These are phyloP conservation scores for Hypericum perforatum DNA, from an alignment of 345 rosid genomes.

Conservation along the genomic window DNA sequence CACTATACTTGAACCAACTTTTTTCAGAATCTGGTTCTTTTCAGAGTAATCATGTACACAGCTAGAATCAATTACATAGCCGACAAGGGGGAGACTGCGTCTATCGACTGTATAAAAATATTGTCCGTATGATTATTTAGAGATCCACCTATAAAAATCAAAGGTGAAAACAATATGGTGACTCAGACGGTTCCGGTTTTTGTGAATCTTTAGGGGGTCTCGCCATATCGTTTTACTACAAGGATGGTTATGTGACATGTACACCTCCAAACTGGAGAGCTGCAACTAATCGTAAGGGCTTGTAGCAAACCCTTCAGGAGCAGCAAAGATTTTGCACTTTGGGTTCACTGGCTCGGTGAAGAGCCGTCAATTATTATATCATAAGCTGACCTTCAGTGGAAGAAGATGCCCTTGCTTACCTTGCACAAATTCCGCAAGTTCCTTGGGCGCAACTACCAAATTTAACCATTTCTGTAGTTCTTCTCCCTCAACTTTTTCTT, in stretches of 20 bases:
- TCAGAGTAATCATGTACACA: conserved; percentile 16
- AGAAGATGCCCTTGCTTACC: conserved; percentile 52
- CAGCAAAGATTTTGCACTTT: too few relatives aligned
- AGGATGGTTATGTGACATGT: too few relatives aligned
- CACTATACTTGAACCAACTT: background rate
- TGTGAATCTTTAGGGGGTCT: conserved; percentile 9
- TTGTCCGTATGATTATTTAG: conserved; percentile 13
- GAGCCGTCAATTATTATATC: conserved; percentile 3
- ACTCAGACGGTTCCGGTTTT: background rate
- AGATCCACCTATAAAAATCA: conserved; percentile 9
- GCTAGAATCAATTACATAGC: conserved; percentile 11
- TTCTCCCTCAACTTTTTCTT: conserved; percentile 94
- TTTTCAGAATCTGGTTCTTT: background rate
- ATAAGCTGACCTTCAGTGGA: conserved; percentile 32
- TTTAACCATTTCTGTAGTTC: conserved; percentile 78
- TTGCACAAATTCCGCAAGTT: conserved; percentile 48
- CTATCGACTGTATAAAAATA: conserved; percentile 3
- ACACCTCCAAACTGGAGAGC: too few relatives aligned
- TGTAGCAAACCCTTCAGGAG: too few relatives aligned
- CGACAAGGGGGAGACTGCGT: background rate
- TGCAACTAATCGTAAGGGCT: too few relatives aligned
- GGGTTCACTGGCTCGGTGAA: background rate
- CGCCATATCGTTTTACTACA: too few relatives aligned
- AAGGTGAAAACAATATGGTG: background rate
- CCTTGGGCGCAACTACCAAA: conserved; percentile 70